Evolutionary conservation across 306 rosid species (phyloP), one percentile per base, ranked within the genome.

Genomic region (Malus sylvestris): DNA sequence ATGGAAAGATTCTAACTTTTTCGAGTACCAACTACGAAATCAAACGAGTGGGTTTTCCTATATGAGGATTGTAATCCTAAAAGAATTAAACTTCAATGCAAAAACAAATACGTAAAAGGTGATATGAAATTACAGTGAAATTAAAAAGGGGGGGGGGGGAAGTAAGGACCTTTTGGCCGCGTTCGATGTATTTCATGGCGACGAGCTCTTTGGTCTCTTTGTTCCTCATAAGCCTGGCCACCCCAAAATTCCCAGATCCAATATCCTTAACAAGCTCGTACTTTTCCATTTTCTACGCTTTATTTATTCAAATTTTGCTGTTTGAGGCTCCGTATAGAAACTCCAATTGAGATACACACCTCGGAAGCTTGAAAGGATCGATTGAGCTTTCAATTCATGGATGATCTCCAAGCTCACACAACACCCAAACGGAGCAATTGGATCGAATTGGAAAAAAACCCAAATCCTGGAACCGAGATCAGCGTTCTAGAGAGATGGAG

Each of bases 161-260:
- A 10, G 22, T 2, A 44, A 13, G 62, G 19, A 90, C 93, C 93
- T 81, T 91, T 68, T 5, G 83, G 38, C 96, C 96, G 5, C 96
- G 84, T 76, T 89, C 90, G 80, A 91, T 91, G 86, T 75, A 91
- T 82, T 91, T 91, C 93, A 91, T 91, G 82, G 96, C 96, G 71
- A 89, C 93, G 35, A 89, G 96, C 80, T 91, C 89, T 60, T 91
- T 91, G 79, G 90, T 91, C 38, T 84, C 85, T 77, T 76, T 91
- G 88, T 91, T 73, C 16, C 91, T 87, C 93, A 89, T 84, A 32
- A 91, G 96, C 82, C 96, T 86, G 0, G 96, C 96, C 76, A 91
- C 93, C 5, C 96, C 96, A n/a, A 91, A 89, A 79, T 91, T 91
- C 63, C 96, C 96, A 76, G 93, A 89, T 81, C 96, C 96, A 84